phyloP scores from a whole-genome alignment of 768 basidiomycete species.

The Rhizopogon roseolus region DNA sequence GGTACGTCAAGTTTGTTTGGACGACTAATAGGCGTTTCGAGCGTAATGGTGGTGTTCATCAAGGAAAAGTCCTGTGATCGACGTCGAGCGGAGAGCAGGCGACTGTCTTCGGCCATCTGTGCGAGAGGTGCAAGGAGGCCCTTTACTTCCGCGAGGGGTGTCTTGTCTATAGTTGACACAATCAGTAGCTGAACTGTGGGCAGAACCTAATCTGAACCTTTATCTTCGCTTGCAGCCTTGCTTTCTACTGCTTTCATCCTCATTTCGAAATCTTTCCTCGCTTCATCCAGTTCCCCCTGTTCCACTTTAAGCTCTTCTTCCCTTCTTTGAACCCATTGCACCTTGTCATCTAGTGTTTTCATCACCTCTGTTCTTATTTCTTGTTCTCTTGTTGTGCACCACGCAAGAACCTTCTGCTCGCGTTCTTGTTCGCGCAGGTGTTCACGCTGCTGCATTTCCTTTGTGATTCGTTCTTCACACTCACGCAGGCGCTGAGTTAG shows the following conservation, averaged over 20 bases:
- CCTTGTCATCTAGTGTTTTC: slow-evolving; percentile 30
- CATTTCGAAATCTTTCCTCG: slow-evolving; percentile 46
- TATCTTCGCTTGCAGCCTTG: slow-evolving; percentile 12
- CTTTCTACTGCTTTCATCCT: slow-evolving; percentile 43
- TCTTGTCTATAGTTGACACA: slow-evolving; percentile 32
- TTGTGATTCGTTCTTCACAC: slow-evolving; percentile 63
- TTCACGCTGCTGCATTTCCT: slow-evolving; percentile 54
- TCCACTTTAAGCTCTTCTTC: slow-evolving; percentile 53
- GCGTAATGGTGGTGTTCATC: slow-evolving; percentile 12
- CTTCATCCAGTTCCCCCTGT: slow-evolving; percentile 41
- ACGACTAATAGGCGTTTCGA: slow-evolving; percentile 54
- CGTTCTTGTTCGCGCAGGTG: slow-evolving; percentile 30
- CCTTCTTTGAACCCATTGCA: slow-evolving; percentile 43
- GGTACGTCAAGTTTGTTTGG: slow-evolving; percentile 22
- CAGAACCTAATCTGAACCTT: slow-evolving; percentile 2
- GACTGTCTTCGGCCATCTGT: slow-evolving; percentile 29
- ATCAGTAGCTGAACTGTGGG: neutral
- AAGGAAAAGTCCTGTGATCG: slow-evolving; percentile 14
- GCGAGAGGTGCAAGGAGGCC: slow-evolving; percentile 55
- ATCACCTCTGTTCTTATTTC: slow-evolving; percentile 48
- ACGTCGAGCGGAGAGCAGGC: slow-evolving; percentile 14
- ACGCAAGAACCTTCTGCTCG: slow-evolving; percentile 58
- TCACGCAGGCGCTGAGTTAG: slow-evolving; percentile 47
- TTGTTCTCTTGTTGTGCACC: slow-evolving; percentile 51
- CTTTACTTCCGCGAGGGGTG: slow-evolving; percentile 73